Conservation (phyloP, 192 early-diverging fungal genomes). For the Rhizophlyctis rosea region DNA sequence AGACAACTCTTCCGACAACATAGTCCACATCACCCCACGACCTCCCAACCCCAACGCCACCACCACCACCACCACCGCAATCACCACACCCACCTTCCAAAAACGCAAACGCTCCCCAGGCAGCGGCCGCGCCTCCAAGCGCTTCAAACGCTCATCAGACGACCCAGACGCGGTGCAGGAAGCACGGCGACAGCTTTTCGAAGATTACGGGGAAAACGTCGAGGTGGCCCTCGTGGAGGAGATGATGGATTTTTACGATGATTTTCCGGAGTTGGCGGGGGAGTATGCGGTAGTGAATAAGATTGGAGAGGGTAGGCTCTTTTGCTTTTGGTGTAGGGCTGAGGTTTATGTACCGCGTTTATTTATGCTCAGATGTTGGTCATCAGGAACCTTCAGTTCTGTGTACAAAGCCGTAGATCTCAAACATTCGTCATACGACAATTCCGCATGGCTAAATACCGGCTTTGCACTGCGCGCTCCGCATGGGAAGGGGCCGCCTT, state of each 20-base stretch:
- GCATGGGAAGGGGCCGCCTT: constrained; percentile 19
- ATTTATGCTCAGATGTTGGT: not conserved
- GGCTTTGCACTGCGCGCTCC: constrained; percentile 33
- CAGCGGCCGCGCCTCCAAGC: too few relatives aligned
- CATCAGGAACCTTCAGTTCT: constrained; percentile 79
- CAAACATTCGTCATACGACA: constrained; percentile 67
- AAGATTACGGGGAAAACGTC: constrained; percentile 4
- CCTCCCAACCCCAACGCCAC: too few relatives aligned
- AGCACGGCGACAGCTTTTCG: too few relatives aligned
- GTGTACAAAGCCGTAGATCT: constrained; percentile 90
- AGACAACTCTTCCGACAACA: too few relatives aligned
- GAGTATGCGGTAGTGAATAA: constrained; percentile 70
- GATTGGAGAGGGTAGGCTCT: constrained; percentile 71
- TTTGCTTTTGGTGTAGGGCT: not conserved
- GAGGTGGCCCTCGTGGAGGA: constrained; percentile 42
- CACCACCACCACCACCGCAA: too few relatives aligned
- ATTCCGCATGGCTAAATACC: constrained; percentile 49
- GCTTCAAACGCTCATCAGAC: too few relatives aligned
- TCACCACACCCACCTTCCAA: too few relatives aligned
- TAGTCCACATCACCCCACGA: too few relatives aligned
- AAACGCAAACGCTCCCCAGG: too few relatives aligned
- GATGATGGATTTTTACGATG: constrained; percentile 58
- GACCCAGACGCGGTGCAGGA: too few relatives aligned
- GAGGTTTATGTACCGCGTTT: not conserved
- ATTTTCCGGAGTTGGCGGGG: constrained; percentile 51